A percentile compares a stretch with the other conserved stretches of the same genome.
Conservation (phyloP, 2,329 filamentous ascomycete species). For the Colletotrichum shisoi region DNA sequence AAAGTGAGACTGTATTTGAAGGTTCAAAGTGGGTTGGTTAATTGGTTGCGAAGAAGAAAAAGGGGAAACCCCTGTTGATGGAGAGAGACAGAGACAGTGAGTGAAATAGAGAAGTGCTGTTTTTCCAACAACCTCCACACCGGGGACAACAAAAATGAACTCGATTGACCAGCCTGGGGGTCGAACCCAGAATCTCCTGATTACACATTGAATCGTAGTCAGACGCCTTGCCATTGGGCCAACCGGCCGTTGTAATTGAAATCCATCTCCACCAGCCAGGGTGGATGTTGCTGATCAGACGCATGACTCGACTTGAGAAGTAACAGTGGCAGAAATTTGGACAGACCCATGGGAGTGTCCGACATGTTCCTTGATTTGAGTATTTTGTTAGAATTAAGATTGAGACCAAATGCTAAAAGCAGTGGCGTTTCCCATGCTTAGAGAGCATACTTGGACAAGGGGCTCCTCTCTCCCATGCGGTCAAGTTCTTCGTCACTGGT, state of each 20-base stretch:
- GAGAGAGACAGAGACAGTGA: too few species aligned
- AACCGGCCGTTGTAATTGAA: constrained; percentile 36
- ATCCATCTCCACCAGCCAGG: neutral
- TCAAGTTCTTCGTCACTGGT: constrained; percentile 44
- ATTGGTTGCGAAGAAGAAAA: too few species aligned
- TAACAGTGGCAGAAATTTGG: neutral
- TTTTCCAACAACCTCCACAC: too few species aligned
- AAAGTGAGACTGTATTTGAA: neutral
- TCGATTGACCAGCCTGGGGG: constrained; percentile 35
- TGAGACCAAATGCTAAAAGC: too few species aligned
- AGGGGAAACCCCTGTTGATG: too few species aligned
- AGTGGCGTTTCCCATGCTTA: constrained; percentile 15
- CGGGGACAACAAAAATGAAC: neutral
- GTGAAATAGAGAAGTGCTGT: too few species aligned
- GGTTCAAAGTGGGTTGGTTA: too few species aligned
- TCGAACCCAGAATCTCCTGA: constrained; percentile 39
- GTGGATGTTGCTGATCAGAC: rapidly evolving
- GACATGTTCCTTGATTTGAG: neutral
- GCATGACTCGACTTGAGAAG: neutral
- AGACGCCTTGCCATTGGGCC: constrained; percentile 55
- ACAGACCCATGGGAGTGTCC: neutral
- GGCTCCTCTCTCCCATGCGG: constrained; percentile 47
- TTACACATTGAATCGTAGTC: constrained; percentile 47
- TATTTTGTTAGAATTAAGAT: neutral
- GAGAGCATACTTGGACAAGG: constrained; percentile 46